Evolutionary conservation across 129 eudicot genomes (phyloP).

Genomic region (Ambrosia artemisiifolia): DNA sequence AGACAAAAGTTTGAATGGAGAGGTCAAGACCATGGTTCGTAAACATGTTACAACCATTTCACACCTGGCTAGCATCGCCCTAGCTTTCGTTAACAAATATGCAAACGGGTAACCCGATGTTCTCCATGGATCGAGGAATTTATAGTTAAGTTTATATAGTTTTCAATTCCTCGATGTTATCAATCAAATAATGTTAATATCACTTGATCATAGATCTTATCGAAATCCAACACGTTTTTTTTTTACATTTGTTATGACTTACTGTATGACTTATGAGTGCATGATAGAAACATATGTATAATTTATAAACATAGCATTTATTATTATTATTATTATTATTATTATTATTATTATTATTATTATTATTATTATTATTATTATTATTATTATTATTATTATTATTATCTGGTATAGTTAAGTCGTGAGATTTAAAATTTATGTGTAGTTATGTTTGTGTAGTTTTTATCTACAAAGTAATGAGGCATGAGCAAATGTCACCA

Average conservation of each 20-base stretch:
- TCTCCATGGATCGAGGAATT: background rate
- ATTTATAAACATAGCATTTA: background rate
- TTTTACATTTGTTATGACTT: conserved; percentile 1
- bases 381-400: too few relatives aligned
- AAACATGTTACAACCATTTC: conserved; percentile 26
- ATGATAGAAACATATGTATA: background rate
- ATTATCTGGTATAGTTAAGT: background rate
- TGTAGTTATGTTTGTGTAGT: background rate
- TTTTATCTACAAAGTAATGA: background rate
- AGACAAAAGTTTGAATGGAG: conserved; percentile 20
- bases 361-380: too few relatives aligned
- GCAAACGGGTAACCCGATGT: conserved; percentile 20
- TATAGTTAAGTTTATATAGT: background rate
- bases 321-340: too few relatives aligned
- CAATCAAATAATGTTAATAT: background rate
- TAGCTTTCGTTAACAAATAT: conserved; percentile 41
- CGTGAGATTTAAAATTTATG: background rate
- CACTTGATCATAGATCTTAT: background rate
- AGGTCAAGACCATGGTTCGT: conserved; percentile 26
- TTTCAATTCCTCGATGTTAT: background rate
- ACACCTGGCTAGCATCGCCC: conserved; percentile 46
- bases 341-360: too few relatives aligned
- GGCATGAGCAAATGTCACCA: background rate
- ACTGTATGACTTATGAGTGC: too few relatives aligned
- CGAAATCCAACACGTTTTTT: background rate